Conservation (phyloP, 345 rosid genomes). For the Populus alba region DNA sequence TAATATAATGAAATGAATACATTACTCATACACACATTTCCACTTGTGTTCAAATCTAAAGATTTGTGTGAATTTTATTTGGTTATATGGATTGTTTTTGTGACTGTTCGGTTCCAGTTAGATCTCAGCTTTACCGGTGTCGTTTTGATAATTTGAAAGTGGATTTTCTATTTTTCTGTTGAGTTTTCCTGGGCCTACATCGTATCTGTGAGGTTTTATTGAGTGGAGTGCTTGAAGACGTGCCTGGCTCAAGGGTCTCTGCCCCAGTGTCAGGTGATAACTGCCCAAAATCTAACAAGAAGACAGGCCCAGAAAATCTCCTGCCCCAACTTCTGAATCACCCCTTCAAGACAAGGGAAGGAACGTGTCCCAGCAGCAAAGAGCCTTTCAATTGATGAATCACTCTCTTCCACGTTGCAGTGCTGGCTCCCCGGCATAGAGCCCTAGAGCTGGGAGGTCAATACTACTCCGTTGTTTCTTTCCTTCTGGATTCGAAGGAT, state of each 20-base stretch:
- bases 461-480: neutral
- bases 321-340: constrained; percentile 79
- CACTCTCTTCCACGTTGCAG: constrained; percentile 73
- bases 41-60: too few species aligned
- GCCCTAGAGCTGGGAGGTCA: constrained; percentile 58
- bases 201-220: constrained; percentile 10
- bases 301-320: constrained; percentile 81
- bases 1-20: too few species aligned
- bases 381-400: constrained; percentile 78
- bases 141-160: too few species aligned
- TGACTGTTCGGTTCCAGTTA: too few species aligned
- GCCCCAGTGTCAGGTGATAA: constrained; percentile 43
- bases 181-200: too few species aligned
- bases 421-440: constrained; percentile 50
- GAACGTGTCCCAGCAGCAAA: constrained; percentile 54
- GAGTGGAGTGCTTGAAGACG: constrained; percentile 63
- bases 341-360: constrained; percentile 74
- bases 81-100: too few species aligned
- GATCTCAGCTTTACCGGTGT: too few species aligned
- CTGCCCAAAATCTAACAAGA: constrained; percentile 54
- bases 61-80: too few species aligned
- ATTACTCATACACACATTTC: too few species aligned
- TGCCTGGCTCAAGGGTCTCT: constrained; percentile 38
- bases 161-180: too few species aligned
- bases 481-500: too few species aligned